These are phyloP conservation scores for Leptographium radiaticola DNA, from an alignment of 2,329 filamentous ascomycete species.

Conservation along the genomic window DNA sequence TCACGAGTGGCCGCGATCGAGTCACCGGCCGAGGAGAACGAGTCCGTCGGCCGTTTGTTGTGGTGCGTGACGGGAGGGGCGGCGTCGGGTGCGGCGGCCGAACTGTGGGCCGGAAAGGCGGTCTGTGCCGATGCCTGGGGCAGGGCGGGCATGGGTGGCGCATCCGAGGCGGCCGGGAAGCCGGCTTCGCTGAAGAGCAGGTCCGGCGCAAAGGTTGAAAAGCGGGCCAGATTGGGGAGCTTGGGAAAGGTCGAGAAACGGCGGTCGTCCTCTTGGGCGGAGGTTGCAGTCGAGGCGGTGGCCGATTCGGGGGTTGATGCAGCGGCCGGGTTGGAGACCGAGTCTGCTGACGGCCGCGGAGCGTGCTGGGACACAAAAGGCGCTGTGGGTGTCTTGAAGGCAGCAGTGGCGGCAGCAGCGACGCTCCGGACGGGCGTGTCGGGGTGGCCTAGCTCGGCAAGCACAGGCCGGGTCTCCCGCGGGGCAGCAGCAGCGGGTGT, in stretches of 20 bases:
- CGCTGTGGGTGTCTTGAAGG: not conserved
- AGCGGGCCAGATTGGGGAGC: constrained; percentile 42
- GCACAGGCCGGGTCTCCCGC: not conserved
- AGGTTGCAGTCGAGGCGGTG: too few relatives aligned
- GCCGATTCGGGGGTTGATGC: not conserved
- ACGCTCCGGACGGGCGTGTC: not conserved
- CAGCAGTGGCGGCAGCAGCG: not conserved
- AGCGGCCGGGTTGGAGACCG: not conserved
- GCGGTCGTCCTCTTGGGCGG: constrained; percentile 1
- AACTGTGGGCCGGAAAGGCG: not conserved
- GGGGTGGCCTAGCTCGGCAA: not conserved
- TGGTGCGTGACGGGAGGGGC: not conserved
- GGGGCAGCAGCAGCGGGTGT: not conserved
- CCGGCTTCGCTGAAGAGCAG: constrained; percentile 31
- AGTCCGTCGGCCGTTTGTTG: not conserved
- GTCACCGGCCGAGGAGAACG: not conserved
- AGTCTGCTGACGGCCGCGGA: constrained; percentile 1
- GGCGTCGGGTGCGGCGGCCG: not conserved
- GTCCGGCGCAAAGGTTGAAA: constrained; percentile 48
- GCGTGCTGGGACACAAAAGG: not conserved
- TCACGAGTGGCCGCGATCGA: constrained; percentile 2
- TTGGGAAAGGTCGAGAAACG: constrained; percentile 40
- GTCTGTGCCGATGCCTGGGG: not conserved
- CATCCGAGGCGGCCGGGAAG: constrained; percentile 10
- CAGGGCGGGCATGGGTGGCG: constrained; percentile 15